Base-by-base conservation (phyloP, 1,139 yeast genomes). In the Blastobotrys illinoisensis region DNA sequence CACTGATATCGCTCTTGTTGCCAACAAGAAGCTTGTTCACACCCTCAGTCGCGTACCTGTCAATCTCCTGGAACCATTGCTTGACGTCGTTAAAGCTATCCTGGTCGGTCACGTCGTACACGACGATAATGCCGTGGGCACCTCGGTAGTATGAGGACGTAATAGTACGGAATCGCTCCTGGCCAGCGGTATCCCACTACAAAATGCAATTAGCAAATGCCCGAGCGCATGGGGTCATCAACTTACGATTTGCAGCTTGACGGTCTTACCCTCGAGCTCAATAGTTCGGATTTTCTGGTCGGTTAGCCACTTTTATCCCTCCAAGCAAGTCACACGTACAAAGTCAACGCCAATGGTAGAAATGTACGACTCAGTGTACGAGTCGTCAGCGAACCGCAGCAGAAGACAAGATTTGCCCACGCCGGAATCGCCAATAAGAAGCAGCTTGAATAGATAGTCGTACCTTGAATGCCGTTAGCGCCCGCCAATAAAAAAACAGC, bases 121-220 rank as follows among this genome's bases (percentile, higher is more conserved):
- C 99, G 65, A 93, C 93, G 67, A 93, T 93, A 72, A 93, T 93
- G 60, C 99, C 99, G 68, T 91, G 98, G 21, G 99, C 97, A 54
- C 99, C 99, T 71, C 99, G 86, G 78, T 93, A 93, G 74, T 95
- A 93, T 9, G 99, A 97, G 19, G 98, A 90, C 50, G 99, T 93
- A 72, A 93, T 93, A 54, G 99, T 93, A 77, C 97, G 84, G 79
- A 93, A 93, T 66, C 99, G 81, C 73, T 93, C 99, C 75, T 93
- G 99, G 24, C 99, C 99, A 7, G 99, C 99, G 53, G 99, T 93
- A 71, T 93, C 99, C 99, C 99, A 93, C 71, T 67, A 52, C 20
- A 50, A 36, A 52, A 44, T 52, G 19, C 26, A 18, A 24, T 20
- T 24, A 11, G 18, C 20, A 26, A n/a, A 21, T 9, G 20, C 44